These are phyloP conservation scores for Mycosarcoma maydis DNA, from an alignment of 1,284 basidiomycete species.

Conservation along the genomic window DNA sequence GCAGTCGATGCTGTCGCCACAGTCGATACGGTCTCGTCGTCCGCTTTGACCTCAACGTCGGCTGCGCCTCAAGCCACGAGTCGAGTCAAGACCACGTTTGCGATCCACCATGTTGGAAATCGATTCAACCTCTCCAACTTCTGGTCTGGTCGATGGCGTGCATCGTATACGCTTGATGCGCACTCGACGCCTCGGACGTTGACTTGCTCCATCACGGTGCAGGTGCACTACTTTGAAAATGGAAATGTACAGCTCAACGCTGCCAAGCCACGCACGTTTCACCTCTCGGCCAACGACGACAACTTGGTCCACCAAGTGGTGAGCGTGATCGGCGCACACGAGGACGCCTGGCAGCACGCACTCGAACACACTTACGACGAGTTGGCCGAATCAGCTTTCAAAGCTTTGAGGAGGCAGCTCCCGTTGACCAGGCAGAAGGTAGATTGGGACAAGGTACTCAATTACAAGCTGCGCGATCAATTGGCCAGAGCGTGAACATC, in stretches of 20 bases:
- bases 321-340: slow-evolving; percentile 44
- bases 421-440: slow-evolving; percentile 65
- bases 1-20: slow-evolving; percentile 9
- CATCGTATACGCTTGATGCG: slow-evolving; percentile 51
- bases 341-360: slow-evolving; percentile 54
- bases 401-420: slow-evolving; percentile 57
- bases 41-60: slow-evolving; percentile 1
- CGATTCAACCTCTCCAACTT: slow-evolving; percentile 65
- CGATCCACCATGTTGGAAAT: slow-evolving; percentile 62
- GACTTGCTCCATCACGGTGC: slow-evolving; percentile 32
- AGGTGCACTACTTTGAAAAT: slow-evolving; percentile 66
- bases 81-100: slow-evolving; percentile 24
- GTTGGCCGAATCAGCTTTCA: slow-evolving; percentile 61
- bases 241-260: slow-evolving; percentile 65
- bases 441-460: slow-evolving; percentile 65
- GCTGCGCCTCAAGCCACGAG: not conserved
- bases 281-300: slow-evolving; percentile 17
- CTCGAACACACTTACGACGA: slow-evolving; percentile 47
- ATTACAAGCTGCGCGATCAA: slow-evolving; percentile 56
- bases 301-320: slow-evolving; percentile 35
- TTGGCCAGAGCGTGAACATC: slow-evolving; percentile 33
- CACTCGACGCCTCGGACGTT: slow-evolving; percentile 5
- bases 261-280: slow-evolving; percentile 20
- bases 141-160: slow-evolving; percentile 63
- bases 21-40: slow-evolving; percentile 13